A percentile compares a stretch with the other conserved stretches of the same genome.
Conservation (phyloP, 208 protist genomes). For the Phytomonas sp. region DNA sequence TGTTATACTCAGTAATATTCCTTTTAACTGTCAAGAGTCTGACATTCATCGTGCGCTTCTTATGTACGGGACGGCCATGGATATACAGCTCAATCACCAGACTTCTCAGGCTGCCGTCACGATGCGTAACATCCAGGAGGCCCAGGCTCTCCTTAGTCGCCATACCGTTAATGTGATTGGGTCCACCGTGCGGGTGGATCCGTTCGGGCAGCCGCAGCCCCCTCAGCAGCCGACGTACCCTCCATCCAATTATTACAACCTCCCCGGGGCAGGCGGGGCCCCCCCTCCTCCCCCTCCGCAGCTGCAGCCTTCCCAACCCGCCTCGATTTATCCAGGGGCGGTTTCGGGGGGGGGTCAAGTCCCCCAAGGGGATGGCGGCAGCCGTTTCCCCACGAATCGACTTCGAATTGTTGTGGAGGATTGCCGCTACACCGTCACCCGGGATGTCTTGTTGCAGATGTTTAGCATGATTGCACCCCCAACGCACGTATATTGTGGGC, state of each 20-base stretch:
- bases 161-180: slow-evolving; percentile 65
- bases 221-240: slow-evolving; percentile 5
- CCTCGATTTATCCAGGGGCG: slow-evolving; percentile 3
- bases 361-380: slow-evolving; percentile 7
- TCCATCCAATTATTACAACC: neutral
- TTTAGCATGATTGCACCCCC: slow-evolving; percentile 70
- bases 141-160: slow-evolving; percentile 50
- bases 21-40: slow-evolving; percentile 52
- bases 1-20: slow-evolving; percentile 61
- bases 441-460: slow-evolving; percentile 64
- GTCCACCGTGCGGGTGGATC: slow-evolving; percentile 46
- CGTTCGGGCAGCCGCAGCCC: slow-evolving; percentile 2
- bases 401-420: slow-evolving; percentile 73
- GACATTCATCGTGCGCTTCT: slow-evolving; percentile 73
- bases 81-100: slow-evolving; percentile 36
- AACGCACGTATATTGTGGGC: slow-evolving; percentile 52
- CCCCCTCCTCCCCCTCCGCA: slow-evolving; percentile 3
- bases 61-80: slow-evolving; percentile 59
- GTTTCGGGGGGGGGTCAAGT: neutral
- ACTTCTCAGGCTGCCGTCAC: slow-evolving; percentile 57
- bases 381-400: slow-evolving; percentile 15
- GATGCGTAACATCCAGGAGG: slow-evolving; percentile 68
- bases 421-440: slow-evolving; percentile 78
- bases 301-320: neutral
- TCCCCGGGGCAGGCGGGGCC: neutral